Base-by-base conservation (phyloP, 2,329 filamentous ascomycete species). In the Fusarium xyrophilum region DNA sequence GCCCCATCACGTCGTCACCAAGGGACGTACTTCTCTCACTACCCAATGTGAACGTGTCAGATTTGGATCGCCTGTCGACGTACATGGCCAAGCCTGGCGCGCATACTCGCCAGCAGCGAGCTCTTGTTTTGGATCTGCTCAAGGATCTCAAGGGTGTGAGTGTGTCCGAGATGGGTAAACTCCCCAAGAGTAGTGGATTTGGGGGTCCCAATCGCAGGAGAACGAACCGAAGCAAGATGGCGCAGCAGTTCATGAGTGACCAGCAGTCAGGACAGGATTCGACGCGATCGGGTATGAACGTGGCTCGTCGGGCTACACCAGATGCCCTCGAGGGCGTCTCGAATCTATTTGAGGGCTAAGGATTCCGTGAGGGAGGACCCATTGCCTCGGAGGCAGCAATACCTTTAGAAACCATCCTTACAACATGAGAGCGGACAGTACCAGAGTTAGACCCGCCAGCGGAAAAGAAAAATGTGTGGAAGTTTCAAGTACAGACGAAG, bases 101-200 rank as follows among this genome's bases (percentile, higher is more conserved):
- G 19, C 87, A 88, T 54, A 86, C 89, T n/a, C 86, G 94, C 6
- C 88, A 92, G 73, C 93, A 97, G 79, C 85, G 95, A 23, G 91
- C 89, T 2, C 81, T 96, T 27, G 88, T 99, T 19, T 82, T 99
- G 12, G 93, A 97, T 66, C 81, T 99, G 19, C 83, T 99, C 25
- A 92, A 93, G 71, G 90, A 93, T 43, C 85, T 99, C 10, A 89
- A 97, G 70, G 96, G 96, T 1, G 90, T 98, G 9, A 95, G 93
- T 73, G 92, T 99, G 58, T 92, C 94, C 11, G 96, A 99, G 79
- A 91, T 96, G 82, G 96, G 96, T 28, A 96, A 93, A 78, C 88
- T 99, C 10, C 83, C 80, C 53, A 88, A 88, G 77, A 84, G 82
- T 46, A 79, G 79, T 15, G 80, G 80, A 17, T 75, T 81, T 32